Percentiles rank a stretch among this genome's conserved stretches.
phyloP scores from a whole-genome alignment of 2,329 filamentous ascomycete species.

The Xylaria sp. region DNA sequence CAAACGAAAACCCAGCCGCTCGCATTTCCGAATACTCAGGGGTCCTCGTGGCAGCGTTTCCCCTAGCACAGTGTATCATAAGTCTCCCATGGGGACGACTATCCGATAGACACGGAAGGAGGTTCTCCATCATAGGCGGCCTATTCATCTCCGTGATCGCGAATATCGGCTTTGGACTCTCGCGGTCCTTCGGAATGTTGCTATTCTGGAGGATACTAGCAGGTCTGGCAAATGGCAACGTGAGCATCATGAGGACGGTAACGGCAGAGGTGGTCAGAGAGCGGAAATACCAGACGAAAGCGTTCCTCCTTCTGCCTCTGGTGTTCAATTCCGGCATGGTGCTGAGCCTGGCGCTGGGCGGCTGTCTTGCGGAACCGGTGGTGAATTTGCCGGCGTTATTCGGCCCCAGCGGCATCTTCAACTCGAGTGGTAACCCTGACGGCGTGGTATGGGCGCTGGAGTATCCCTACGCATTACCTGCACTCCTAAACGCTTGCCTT shows the following conservation, averaged over 20 bases:
- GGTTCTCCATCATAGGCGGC: conserved; percentile 73
- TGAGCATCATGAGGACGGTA: conserved; percentile 80
- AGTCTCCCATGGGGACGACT: conserved; percentile 76
- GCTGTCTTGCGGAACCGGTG: conserved; percentile 58
- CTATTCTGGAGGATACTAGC: conserved; percentile 70
- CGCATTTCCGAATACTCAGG: conserved; percentile 76
- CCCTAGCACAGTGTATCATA: conserved; percentile 75
- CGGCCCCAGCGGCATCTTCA: conserved; percentile 52
- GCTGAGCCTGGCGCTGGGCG: conserved; percentile 56
- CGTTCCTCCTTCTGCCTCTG: conserved; percentile 64
- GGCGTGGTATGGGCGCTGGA: conserved; percentile 55
- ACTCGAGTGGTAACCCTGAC: conserved; percentile 45
- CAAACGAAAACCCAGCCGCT: conserved; percentile 54
- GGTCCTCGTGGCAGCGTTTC: conserved; percentile 74
- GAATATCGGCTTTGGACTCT: conserved; percentile 76
- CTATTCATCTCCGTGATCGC: conserved; percentile 71
- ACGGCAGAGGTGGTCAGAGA: conserved; percentile 77
- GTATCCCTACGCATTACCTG: conserved; percentile 59
- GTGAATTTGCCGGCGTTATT: conserved; percentile 54
- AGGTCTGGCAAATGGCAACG: conserved; percentile 76
- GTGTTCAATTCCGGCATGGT: conserved; percentile 69
- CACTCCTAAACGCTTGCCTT: conserved; percentile 53
- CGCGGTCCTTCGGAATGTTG: conserved; percentile 67
- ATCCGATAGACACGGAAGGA: conserved; percentile 67
- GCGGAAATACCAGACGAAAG: conserved; percentile 67